Conservation (phyloP, 371 early-diverging fungal genomes). For the Rhizomucor miehei region DNA sequence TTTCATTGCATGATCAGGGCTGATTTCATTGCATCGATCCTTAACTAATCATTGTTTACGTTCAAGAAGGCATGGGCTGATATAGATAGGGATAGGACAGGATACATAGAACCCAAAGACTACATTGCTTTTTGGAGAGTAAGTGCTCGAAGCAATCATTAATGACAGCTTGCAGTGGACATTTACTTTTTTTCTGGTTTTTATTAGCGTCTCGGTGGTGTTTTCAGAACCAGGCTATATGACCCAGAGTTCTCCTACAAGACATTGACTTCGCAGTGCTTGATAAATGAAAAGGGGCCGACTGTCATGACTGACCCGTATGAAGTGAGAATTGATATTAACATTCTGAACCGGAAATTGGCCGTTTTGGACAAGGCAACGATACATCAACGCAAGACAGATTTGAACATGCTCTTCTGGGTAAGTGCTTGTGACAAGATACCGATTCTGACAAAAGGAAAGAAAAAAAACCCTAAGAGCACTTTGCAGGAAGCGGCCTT, state of each 20-base stretch:
- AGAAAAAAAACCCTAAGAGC: too few species aligned
- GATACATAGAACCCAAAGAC: constrained; percentile 48
- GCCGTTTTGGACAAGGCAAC: constrained; percentile 28
- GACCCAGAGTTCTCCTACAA: constrained; percentile 36
- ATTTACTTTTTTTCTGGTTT: not conserved
- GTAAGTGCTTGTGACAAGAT: too few species aligned
- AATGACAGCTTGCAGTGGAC: not conserved
- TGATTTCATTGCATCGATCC: constrained; percentile 6
- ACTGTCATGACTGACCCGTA: constrained; percentile 17
- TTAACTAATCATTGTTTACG: constrained; percentile 25
- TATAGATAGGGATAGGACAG: constrained; percentile 52
- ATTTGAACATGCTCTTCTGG: constrained; percentile 45
- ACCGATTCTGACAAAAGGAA: too few species aligned
- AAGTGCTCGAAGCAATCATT: constrained; percentile 5
- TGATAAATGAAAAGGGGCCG: constrained; percentile 3
- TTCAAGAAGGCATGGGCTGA: constrained; percentile 62
- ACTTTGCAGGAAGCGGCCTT: constrained; percentile 31
- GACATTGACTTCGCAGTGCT: constrained; percentile 22
- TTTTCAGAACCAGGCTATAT: constrained; percentile 37
- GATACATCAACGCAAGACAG: constrained; percentile 31
- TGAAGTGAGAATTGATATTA: constrained; percentile 24
- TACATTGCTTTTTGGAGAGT: constrained; percentile 50
- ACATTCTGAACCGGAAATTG: constrained; percentile 21
- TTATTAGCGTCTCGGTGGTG: constrained; percentile 33
- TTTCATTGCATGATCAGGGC: constrained; percentile 1